These are phyloP conservation scores for Aspergillus heteromorphus DNA, from an alignment of 495 filamentous ascomycete genomes.

Conservation along the genomic window DNA sequence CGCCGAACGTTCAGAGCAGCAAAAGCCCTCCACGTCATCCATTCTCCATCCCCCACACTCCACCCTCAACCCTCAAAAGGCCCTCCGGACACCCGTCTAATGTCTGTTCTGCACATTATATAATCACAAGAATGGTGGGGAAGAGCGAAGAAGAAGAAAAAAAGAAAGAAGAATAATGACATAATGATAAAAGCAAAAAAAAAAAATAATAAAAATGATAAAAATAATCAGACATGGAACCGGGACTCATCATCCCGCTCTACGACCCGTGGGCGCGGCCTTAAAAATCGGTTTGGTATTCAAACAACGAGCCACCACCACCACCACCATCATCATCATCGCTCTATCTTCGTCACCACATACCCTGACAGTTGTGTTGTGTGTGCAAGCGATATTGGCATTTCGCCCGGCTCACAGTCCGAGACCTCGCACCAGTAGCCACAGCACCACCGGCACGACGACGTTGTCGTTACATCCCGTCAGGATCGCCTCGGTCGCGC, in stretches of 20 bases:
- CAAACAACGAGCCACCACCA: background rate
- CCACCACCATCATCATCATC: background rate
- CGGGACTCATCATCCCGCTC: too few species aligned
- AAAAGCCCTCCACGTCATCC: background rate
- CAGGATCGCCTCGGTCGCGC: constrained; percentile 88
- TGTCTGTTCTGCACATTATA: background rate
- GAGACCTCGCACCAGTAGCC: constrained; percentile 79
- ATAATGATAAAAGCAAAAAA: background rate
- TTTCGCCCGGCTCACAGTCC: constrained; percentile 47
- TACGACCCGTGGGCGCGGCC: background rate
- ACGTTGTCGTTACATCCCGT: constrained; percentile 99
- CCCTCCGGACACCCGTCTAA: background rate
- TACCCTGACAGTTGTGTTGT: background rate
- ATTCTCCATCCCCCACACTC: background rate
- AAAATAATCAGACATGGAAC: too few species aligned
- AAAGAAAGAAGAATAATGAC: background rate
- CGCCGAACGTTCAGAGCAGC: too few species aligned
- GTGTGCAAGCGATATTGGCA: background rate
- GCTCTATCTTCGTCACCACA: too few species aligned
- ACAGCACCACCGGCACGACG: constrained; percentile 89
- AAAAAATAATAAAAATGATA: too few species aligned
- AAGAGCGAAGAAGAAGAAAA: background rate
- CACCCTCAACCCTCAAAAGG: too few species aligned
- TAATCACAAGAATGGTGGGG: background rate
- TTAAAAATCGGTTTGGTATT: too few species aligned